Conservation (phyloP, 2,329 filamentous ascomycete genomes). For the Sphaceloma murrayae region DNA sequence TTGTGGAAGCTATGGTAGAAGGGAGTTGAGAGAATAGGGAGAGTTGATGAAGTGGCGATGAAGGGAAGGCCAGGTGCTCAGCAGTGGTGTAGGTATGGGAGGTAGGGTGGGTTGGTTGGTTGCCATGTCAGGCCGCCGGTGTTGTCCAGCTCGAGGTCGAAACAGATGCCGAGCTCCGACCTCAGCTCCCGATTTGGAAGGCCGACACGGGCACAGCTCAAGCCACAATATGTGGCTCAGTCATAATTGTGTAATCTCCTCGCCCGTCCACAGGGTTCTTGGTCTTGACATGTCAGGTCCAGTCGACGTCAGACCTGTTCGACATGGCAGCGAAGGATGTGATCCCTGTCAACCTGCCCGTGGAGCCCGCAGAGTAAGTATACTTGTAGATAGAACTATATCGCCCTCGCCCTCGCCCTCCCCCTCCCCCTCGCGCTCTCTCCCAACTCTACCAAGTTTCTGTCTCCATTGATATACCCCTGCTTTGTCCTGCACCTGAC, state of each 20-base stretch:
- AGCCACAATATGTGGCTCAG: conserved; percentile 1
- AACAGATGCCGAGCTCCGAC: too few species aligned
- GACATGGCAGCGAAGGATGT: not conserved
- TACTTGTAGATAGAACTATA: too few species aligned
- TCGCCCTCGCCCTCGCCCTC: not conserved
- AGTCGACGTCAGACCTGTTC: conserved; percentile 12
- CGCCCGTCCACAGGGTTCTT: not conserved
- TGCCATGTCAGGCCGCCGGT: too few species aligned
- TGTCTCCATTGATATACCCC: too few species aligned
- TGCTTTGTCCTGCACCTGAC: too few species aligned
- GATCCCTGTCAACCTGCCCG: conserved; percentile 4
- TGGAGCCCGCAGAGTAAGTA: not conserved
- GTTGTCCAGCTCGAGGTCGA: too few species aligned
- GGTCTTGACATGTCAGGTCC: not conserved
- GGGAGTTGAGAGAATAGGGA: not conserved
- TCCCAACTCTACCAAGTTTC: not conserved
- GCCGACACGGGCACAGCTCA: too few species aligned
- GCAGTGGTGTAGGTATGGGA: too few species aligned
- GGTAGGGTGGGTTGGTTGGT: too few species aligned
- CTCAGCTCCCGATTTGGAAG: too few species aligned
- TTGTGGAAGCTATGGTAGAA: not conserved
- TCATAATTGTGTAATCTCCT: conserved; percentile 1
- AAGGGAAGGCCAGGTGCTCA: too few species aligned
- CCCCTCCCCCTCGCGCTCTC: not conserved
- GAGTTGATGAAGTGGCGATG: too few species aligned